Evolutionary conservation across 2,329 filamentous ascomycete species (phyloP).

Genomic region (Phaeophleospora eucalypticola): DNA sequence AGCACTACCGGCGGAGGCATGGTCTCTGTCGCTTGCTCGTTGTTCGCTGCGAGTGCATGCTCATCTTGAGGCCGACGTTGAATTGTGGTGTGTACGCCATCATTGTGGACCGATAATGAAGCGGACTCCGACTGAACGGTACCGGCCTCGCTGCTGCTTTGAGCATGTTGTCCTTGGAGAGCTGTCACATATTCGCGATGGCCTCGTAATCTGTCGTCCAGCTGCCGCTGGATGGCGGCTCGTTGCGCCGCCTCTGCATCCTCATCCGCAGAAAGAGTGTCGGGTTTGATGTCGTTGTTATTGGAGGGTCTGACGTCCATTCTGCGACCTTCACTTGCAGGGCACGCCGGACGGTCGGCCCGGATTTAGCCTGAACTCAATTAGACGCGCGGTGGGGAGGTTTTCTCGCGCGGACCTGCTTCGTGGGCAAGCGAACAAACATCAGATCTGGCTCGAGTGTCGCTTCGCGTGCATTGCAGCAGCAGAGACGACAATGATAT

Average conservation of each 20-base stretch:
- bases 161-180: background rate
- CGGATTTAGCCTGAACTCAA: no score
- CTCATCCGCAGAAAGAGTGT: background rate
- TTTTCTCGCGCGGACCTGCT: no score
- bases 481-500: no score
- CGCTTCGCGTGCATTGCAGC: no score
- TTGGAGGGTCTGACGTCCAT: no score
- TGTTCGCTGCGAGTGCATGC: background rate
- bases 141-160: background rate
- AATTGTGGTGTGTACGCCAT: background rate
- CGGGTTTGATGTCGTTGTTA: background rate
- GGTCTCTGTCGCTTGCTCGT: background rate
- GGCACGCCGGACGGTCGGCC: no score
- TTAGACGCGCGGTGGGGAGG: no score
- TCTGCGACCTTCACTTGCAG: no score
- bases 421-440: no score
- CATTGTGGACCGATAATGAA: background rate
- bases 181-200: slow-evolving; percentile 7
- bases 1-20: slow-evolving; percentile 6
- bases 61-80: background rate
- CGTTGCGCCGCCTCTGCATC: slow-evolving; percentile 3
- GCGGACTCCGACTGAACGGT: background rate
- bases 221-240: slow-evolving; percentile 14
- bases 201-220: slow-evolving; percentile 16
- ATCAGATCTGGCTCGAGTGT: no score